These are phyloP conservation scores for Excoecaria cochinchinensis DNA, from an alignment of 345 rosid species.

Conservation along the genomic window DNA sequence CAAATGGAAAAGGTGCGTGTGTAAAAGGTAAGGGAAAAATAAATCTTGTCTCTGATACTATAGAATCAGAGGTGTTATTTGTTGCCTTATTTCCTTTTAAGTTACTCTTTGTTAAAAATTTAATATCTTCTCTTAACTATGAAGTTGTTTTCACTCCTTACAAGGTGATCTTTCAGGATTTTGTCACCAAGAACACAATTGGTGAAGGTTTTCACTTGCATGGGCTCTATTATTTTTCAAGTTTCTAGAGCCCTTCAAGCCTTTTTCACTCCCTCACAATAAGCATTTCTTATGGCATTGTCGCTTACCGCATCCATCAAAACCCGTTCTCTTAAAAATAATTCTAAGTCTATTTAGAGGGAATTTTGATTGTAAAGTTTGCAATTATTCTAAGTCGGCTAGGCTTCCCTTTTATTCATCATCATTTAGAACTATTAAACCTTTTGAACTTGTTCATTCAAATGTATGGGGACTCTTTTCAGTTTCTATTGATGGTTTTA, in stretches of 20 bases:
- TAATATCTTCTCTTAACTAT: constrained; percentile 1
- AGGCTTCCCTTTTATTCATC: neutral
- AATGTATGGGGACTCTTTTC: too few species aligned
- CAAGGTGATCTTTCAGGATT: neutral
- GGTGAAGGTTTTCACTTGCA: neutral
- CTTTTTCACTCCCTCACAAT: neutral
- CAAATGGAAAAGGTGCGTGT: neutral
- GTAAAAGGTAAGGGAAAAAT: constrained; percentile 9
- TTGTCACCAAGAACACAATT: neutral
- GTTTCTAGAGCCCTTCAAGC: neutral
- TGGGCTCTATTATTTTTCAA: neutral
- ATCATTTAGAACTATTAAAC: neutral
- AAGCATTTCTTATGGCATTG: neutral
- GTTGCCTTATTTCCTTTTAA: neutral
- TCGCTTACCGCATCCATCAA: neutral
- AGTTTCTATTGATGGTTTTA: too few species aligned
- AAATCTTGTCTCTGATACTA: neutral
- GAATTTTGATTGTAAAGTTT: neutral
- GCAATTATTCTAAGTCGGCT: neutral
- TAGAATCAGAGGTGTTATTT: neutral
- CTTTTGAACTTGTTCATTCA: neutral
- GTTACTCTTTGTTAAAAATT: neutral
- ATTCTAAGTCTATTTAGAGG: neutral
- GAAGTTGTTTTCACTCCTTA: neutral
- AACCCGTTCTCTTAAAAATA: neutral